Base-by-base conservation (phyloP, 805 yeast genomes). In the Hanseniaspora thailandica region DNA sequence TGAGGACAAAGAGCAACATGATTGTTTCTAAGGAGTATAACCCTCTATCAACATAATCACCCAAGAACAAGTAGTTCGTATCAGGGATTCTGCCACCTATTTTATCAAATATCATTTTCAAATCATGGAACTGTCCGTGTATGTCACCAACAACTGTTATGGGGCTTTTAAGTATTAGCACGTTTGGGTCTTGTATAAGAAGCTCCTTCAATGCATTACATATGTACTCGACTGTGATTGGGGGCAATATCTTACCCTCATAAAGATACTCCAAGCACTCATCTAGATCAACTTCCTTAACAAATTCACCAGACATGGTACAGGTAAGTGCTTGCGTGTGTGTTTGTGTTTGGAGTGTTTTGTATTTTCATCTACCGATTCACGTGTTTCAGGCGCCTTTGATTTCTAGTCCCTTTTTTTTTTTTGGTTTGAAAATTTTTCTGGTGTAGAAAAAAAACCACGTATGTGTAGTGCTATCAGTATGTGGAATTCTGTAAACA, bases 21-120 rank as follows among this genome's bases (percentile, higher is more conserved):
- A 94, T 90, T 0, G 98, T 93, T 63, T 93, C 98, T 17, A 93
- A 86, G 30, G 93, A 82, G 65, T 88, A 94, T 66, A 86, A 79
- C 0, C 98, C 98, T 51, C 98, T 72, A 66, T 93, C 98, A 20
- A 93, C 98, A 60, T 93, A 93, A 66, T 93, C 98, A 2, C 97
- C 98, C 19, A 93, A 67, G 63, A 93, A 93, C 40, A 93, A 67
- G 65, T 93, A 93, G 67, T 90, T 93, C 2, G 97, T 93, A 62
- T 84, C 84, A 0, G 98, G 97, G 3, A 95, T 84, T 48, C 78
- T 77, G 0, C 97, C 98, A 0, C 97, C 97, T 36, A 90, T 93
- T 56, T 82, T 80, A 20, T 41, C 35, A 69, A 93, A 93, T 33
- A 93, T 87, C 66, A 93, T 98, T 30, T 93, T 67, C 52, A 93